These are phyloP conservation scores for Fusarium fracticaudum DNA, from an alignment of 2,329 filamentous ascomycete species.

Conservation along the genomic window DNA sequence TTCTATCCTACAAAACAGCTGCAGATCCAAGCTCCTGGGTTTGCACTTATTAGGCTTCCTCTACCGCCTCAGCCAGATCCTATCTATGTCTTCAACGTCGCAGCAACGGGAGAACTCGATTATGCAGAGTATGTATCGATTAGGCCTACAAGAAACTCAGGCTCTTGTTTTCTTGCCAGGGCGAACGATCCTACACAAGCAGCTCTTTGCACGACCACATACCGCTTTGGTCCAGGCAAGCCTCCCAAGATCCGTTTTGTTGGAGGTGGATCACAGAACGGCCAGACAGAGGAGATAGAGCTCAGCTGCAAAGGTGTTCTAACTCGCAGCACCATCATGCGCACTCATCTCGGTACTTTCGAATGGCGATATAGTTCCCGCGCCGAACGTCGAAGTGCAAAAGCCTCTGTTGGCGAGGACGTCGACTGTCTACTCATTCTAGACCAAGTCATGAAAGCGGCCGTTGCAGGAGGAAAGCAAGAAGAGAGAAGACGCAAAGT, in stretches of 20 bases:
- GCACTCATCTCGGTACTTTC: constrained; percentile 60
- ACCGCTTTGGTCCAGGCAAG: constrained; percentile 65
- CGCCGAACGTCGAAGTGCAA: constrained; percentile 55
- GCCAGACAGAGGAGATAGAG: constrained; percentile 38
- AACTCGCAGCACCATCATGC: constrained; percentile 58
- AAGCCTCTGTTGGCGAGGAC: constrained; percentile 37
- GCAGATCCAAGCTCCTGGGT: constrained; percentile 60
- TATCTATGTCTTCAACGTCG: constrained; percentile 55
- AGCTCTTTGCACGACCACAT: constrained; percentile 61
- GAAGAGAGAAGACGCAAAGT: constrained; percentile 48
- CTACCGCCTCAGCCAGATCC: constrained; percentile 49
- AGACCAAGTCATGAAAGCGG: constrained; percentile 55
- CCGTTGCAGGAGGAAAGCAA: constrained; percentile 40
- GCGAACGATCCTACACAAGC: constrained; percentile 48
- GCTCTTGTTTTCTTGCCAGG: constrained; percentile 58
- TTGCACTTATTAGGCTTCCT: constrained; percentile 55
- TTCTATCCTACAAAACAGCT: constrained; percentile 58
- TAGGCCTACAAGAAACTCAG: constrained; percentile 58
- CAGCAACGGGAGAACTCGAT: constrained; percentile 51
- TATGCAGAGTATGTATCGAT: constrained; percentile 61
- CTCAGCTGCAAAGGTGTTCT: constrained; percentile 51
- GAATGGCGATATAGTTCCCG: constrained; percentile 65
- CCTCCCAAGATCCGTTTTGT: constrained; percentile 56
- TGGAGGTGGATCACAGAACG: background rate
- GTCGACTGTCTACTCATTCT: constrained; percentile 60